These are phyloP conservation scores for Avena insularis DNA, from an alignment of 176 grass and related monocot genomes.

Conservation along the genomic window DNA sequence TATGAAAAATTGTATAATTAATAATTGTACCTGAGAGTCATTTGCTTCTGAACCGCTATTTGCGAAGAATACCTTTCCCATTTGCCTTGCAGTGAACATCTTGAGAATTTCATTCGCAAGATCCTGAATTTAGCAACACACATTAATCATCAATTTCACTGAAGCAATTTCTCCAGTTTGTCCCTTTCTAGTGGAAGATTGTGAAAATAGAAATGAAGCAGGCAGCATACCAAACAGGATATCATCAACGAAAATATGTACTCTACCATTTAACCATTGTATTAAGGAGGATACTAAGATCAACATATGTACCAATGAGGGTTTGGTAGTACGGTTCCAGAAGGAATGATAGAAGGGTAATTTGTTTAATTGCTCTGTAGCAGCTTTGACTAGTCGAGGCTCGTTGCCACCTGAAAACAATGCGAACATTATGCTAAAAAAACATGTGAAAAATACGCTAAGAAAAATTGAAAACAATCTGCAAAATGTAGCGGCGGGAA, in stretches of 20 bases:
- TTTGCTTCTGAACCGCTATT: conserved; percentile 99
- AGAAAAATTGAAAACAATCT: not conserved
- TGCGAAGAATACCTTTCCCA: conserved; percentile 96
- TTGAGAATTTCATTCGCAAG: conserved; percentile 85
- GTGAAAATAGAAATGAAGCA: not conserved
- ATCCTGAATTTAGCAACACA: conserved; percentile 60
- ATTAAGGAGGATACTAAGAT: not conserved
- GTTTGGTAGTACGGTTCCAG: conserved; percentile 95
- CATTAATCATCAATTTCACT: conserved; percentile 15
- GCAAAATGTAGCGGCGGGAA: not conserved
- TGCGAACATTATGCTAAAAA: conserved; percentile 41
- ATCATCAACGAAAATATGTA: conserved; percentile 3
- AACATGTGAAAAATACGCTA: not conserved
- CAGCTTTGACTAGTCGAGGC: conserved; percentile 80
- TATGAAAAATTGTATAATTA: not conserved
- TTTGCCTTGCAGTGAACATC: conserved; percentile 83
- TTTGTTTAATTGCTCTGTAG: conserved; percentile 81
- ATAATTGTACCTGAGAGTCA: conserved; percentile 75
- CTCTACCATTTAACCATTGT: not conserved
- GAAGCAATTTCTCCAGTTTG: not conserved
- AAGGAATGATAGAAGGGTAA: conserved; percentile 98
- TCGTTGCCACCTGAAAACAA: conserved; percentile 90
- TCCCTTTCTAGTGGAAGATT: conserved; percentile 1
- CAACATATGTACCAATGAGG: conserved; percentile 71
- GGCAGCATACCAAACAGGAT: not conserved